These are phyloP conservation scores for Globisporangium sylvaticum DNA, from an alignment of 352 stramenopile species.

Conservation along the genomic window DNA sequence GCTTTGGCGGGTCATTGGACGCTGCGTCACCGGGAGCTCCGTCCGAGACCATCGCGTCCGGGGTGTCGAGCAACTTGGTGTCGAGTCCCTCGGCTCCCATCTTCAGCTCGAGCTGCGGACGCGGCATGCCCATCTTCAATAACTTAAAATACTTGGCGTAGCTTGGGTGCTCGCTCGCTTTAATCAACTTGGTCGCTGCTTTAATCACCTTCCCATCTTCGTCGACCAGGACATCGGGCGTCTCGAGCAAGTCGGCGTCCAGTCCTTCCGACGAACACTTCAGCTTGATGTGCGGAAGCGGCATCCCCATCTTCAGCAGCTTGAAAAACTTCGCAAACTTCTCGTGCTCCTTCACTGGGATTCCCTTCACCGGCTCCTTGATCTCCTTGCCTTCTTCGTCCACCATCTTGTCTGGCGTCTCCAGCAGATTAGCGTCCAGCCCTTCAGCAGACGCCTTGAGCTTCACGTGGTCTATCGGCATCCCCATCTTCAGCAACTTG, in stretches of 20 bases:
- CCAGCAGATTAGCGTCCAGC: slow-evolving; percentile 46
- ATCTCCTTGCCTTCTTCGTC: slow-evolving; percentile 58
- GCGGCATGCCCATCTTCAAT: slow-evolving; percentile 93
- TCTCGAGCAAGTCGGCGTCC: slow-evolving; percentile 48
- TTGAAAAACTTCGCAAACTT: slow-evolving; percentile 95
- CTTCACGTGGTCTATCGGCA: slow-evolving; percentile 87
- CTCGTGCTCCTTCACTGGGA: slow-evolving; percentile 82
- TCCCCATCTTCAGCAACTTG: slow-evolving; percentile 89
- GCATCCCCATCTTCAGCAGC: slow-evolving; percentile 89
- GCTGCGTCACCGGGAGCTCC: slow-evolving; percentile 19
- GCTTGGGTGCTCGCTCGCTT: slow-evolving; percentile 76
- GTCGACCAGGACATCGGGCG: slow-evolving; percentile 54
- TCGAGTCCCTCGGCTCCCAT: slow-evolving; percentile 91
- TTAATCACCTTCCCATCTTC: slow-evolving; percentile 39
- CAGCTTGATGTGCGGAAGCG: slow-evolving; percentile 86
- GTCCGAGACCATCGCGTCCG: slow-evolving; percentile 65
- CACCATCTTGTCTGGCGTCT: slow-evolving; percentile 60
- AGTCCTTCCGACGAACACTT: slow-evolving; percentile 71
- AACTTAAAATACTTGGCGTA: slow-evolving; percentile 96
- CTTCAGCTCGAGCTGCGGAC: slow-evolving; percentile 89
- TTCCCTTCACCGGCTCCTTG: slow-evolving; percentile 20
- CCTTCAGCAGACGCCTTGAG: slow-evolving; percentile 69
- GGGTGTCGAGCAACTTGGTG: slow-evolving; percentile 82
- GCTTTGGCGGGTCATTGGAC: slow-evolving; percentile 26
- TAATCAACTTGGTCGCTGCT: slow-evolving; percentile 29